A percentile compares a stretch with the other conserved stretches of the same genome.
These are phyloP conservation scores for Flueggea neowawraea DNA, from an alignment of 441 rosid species.

Conservation along the genomic window DNA sequence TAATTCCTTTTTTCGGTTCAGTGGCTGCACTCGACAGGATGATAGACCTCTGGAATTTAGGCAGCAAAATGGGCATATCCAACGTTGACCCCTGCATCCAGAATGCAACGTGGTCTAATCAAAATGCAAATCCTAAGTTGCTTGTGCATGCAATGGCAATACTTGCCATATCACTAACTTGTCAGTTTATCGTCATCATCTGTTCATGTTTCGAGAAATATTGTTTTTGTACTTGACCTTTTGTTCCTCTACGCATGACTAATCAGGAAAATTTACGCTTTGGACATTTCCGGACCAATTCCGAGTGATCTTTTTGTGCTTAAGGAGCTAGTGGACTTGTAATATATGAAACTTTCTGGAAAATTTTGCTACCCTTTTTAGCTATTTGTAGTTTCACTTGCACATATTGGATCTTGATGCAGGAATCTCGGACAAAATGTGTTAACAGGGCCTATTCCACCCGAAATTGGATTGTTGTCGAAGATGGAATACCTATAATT, in stretches of 20 bases:
- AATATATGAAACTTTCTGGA: slow-evolving; percentile 11
- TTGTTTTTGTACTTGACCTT: neutral
- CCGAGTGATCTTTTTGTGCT: slow-evolving; percentile 45
- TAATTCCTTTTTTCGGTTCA: slow-evolving; percentile 14
- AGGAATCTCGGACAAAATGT: slow-evolving; percentile 59
- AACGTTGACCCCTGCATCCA: slow-evolving; percentile 37
- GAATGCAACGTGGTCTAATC: slow-evolving; percentile 34
- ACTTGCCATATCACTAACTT: slow-evolving; percentile 43
- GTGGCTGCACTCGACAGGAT: slow-evolving; percentile 44
- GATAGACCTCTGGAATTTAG: slow-evolving; percentile 44
- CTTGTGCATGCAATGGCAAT: slow-evolving; percentile 39
- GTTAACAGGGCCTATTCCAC: slow-evolving; percentile 42
- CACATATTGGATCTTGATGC: slow-evolving; percentile 12
- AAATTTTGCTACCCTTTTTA: neutral
- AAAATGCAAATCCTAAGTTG: slow-evolving; percentile 41
- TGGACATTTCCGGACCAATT: slow-evolving; percentile 48
- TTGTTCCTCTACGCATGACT: neutral
- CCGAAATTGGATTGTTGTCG: slow-evolving; percentile 40
- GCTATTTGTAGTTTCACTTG: slow-evolving; percentile 4
- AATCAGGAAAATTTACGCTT: slow-evolving; percentile 56
- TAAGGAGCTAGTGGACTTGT: slow-evolving; percentile 45
- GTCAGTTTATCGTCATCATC: slow-evolving; percentile 24
- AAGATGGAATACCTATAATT: slow-evolving; percentile 54
- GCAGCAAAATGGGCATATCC: slow-evolving; percentile 33
- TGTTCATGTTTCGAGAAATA: neutral